Percentiles rank a stretch among this genome's conserved stretches.
Evolutionary conservation across 2,329 filamentous ascomycete genomes (phyloP).

Genomic region (Cladosporium velox): DNA sequence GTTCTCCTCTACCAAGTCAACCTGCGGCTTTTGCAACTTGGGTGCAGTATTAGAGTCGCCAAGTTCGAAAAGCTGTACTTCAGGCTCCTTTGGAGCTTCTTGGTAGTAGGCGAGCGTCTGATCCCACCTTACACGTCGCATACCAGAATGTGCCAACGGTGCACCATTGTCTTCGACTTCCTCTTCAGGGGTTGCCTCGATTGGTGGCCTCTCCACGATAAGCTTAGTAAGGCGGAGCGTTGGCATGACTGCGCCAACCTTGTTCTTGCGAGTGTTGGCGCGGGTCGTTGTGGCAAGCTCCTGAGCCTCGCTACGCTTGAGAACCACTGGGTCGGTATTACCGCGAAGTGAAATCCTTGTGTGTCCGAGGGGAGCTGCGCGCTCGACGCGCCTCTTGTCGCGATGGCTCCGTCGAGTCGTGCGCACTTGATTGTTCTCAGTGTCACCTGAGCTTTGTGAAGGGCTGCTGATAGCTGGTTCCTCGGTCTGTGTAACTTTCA

Average conservation of each 20-base stretch:
- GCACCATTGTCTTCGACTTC: conserved; percentile 21
- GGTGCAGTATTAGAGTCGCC: conserved; percentile 21
- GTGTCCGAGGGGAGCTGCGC: conserved; percentile 15
- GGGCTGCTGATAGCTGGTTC: background rate
- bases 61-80: conserved; percentile 19
- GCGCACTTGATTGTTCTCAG: conserved; percentile 6
- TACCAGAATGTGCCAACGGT: conserved; percentile 33
- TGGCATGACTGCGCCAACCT: conserved; percentile 48
- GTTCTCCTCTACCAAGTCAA: background rate
- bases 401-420: conserved; percentile 24
- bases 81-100: conserved; percentile 31
- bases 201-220: conserved; percentile 12
- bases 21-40: conserved; percentile 1
- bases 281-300: conserved; percentile 48
- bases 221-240: conserved; percentile 47
- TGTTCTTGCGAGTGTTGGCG: conserved; percentile 54
- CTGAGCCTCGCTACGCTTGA: conserved; percentile 53
- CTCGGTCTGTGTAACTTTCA: background rate
- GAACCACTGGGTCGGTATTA: conserved; percentile 43
- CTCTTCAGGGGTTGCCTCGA: conserved; percentile 18
- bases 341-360: conserved; percentile 49
- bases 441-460: background rate
- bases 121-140: conserved; percentile 47
- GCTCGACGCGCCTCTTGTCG: conserved; percentile 18
- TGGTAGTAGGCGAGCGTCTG: conserved; percentile 50